Base-by-base conservation (phyloP, 352 stramenopile genomes). In the Globisporangium apiculatum region DNA sequence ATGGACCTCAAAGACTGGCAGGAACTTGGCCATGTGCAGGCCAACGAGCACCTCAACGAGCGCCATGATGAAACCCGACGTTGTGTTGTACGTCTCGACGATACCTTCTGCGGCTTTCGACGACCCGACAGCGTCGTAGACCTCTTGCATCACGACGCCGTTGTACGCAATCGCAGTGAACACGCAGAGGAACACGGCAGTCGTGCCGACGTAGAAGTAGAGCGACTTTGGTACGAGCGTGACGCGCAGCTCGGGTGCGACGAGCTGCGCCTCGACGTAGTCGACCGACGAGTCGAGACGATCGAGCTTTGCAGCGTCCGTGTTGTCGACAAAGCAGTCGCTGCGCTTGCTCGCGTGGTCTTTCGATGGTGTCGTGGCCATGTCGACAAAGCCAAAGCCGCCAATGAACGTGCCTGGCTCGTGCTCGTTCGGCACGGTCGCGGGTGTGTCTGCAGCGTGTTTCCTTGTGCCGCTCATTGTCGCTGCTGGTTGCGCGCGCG, bases 1-100 rank as follows among this genome's bases (percentile, higher is more conserved):
- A 57, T 78, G 82, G 15, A 82, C 70, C 5, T 68, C 51, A 46
- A 78, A 69, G 43, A 69, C 60, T 4, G 74, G 66, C 38, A 74
- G 54, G 49, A 84, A 66, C 14, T 68, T 69, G 53, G 65, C 64
- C 50, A 73, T 61, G 57, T 71, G 65, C 50, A 69, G 60, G 7
- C 62, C 68, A 10, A 79, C 18, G 15, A 79, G 52, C 35, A 80
- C 66, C 53, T 81, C 71, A 12, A 84, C 55, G 35, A 77, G n/a
- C n/a, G 54, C 54, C 54, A 60, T 60, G 46, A 60, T 14, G 46
- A 53, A 60, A 7, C 54, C 54, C 4, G 54, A 60, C 36, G 42
- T 53, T 0, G 54, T 60, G 46, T 60, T 60, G 46, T 53, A 60
- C 42, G 24, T 60, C 46, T 60, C 54, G 18, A 60, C 54, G 36